Conservation (phyloP, 1,284 basidiomycete genomes). For the Marasmius tenuissimus region DNA sequence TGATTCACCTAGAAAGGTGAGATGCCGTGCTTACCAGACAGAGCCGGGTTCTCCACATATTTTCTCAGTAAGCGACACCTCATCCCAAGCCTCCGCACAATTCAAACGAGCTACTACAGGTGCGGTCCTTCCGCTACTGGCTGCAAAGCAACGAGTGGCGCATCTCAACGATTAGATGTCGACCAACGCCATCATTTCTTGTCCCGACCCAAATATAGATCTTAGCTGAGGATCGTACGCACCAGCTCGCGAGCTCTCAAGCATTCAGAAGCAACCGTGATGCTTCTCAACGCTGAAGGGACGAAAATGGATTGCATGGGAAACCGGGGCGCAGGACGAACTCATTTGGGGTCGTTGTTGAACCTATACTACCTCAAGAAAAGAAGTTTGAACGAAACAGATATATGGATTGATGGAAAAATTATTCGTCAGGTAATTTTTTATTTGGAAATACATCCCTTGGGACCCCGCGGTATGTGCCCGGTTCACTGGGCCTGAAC, state of each 20-base stretch:
- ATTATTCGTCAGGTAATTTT: too few species aligned
- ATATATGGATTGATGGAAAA: neutral
- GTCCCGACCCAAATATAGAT: slow-evolving; percentile 66
- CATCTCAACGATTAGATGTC: slow-evolving; percentile 66
- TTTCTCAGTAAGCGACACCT: slow-evolving; percentile 45
- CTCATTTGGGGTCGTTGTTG: neutral
- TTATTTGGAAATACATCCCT: too few species aligned
- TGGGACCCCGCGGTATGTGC: too few species aligned
- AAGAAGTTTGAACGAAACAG: neutral
- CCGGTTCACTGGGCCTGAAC: too few species aligned
- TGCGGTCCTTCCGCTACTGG: slow-evolving; percentile 58
- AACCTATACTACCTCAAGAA: neutral
- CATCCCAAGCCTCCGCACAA: neutral
- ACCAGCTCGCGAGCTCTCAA: slow-evolving; percentile 51
- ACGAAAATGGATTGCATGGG: neutral
- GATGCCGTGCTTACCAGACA: slow-evolving; percentile 56
- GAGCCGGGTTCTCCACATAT: slow-evolving; percentile 66
- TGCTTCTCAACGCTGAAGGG: slow-evolving; percentile 26
- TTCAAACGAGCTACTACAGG: slow-evolving; percentile 30
- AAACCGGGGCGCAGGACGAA: neutral
- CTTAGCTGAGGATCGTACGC: slow-evolving; percentile 51
- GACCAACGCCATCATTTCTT: slow-evolving; percentile 61
- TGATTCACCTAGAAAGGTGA: slow-evolving; percentile 61
- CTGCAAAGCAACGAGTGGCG: slow-evolving; percentile 59
- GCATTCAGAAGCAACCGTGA: slow-evolving; percentile 52